Conservation (phyloP, 169 alveolate species). For the Eimeria zaria region DNA sequence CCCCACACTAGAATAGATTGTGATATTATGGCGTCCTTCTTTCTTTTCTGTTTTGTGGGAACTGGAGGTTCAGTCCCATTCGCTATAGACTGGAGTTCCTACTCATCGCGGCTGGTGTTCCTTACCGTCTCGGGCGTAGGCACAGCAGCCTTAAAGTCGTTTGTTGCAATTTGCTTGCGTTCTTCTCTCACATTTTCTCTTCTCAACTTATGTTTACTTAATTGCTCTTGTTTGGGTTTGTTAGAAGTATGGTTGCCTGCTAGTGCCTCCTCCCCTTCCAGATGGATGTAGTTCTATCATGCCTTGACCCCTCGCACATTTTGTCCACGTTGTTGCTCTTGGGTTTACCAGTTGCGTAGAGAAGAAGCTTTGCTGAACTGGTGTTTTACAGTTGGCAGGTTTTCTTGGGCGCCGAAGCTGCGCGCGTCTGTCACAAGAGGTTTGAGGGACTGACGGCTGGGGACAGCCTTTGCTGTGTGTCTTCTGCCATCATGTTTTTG, state of each 20-base stretch:
- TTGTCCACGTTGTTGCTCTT: background rate
- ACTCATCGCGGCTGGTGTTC: background rate
- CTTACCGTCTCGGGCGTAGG: background rate
- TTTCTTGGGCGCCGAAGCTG: background rate
- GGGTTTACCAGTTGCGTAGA: background rate
- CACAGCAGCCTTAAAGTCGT: background rate
- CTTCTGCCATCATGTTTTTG: background rate
- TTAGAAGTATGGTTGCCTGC: background rate
- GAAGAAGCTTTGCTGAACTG: background rate
- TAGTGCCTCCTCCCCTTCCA: background rate
- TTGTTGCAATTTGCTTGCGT: background rate
- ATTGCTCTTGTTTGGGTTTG: background rate
- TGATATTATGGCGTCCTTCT: background rate
- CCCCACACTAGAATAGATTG: background rate
- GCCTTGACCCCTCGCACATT: background rate
- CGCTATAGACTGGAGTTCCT: background rate
- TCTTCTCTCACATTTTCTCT: background rate
- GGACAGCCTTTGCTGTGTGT: background rate
- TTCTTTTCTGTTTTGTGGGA: background rate
- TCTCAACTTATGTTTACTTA: background rate
- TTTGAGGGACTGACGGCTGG: background rate
- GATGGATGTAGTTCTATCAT: background rate
- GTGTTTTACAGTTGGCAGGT: background rate
- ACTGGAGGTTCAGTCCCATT: background rate
- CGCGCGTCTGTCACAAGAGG: background rate